Evolutionary conservation across 2,329 filamentous ascomycete genomes (phyloP), one percentile per base, ranked within the genome.

Genomic region (Zymoseptoria ardabiliae): DNA sequence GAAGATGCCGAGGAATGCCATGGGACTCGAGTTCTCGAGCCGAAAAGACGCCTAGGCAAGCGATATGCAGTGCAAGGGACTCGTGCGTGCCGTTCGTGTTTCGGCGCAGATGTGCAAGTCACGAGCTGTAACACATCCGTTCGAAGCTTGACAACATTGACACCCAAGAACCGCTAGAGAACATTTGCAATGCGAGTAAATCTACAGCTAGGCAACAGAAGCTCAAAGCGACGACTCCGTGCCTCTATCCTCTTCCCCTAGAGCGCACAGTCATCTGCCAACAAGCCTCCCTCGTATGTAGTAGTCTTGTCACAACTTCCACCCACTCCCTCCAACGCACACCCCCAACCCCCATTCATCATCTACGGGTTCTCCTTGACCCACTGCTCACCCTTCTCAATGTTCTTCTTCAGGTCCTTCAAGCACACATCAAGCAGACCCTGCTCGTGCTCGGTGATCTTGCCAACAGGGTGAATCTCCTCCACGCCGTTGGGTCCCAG

Each of bases 401-500:
- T 97, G 87, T 97, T 97, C 73, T 88, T 89, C 84, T 89, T 89
- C 76, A 94, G 84, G 79, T 93, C 94, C 71, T 76, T 81, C 69
- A 97, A 81, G 84, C 85, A 89, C 72, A 86, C 90, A 73, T 95
- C 89, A 72, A 99, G 80, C 70, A 99, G 87, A 79, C 87, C 86
- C 85, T 96, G 81, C 88, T 99, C 94, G 77, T 86, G 81, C 71
- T 86, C 85, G 73, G 90, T 90, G 74, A 97, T 74, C 78, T 89
- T 82, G 78, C 94, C 94, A 70, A 99, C 80, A 71, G 89, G 86
- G 76, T 88, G 83, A 77, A 97, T 93, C 85, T 96, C 89, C 85
- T 94, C 87, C 67, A 95, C 93, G 82, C 94, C 94, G 77, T 93
- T 88, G 76, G 92, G 91, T 81, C 94, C 94, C 73, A 99, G 90